A percentile compares a stretch with the other conserved stretches of the same genome.
These are phyloP conservation scores for Ciborinia camelliae DNA, from an alignment of 2,329 filamentous ascomycete genomes.

Conservation along the genomic window DNA sequence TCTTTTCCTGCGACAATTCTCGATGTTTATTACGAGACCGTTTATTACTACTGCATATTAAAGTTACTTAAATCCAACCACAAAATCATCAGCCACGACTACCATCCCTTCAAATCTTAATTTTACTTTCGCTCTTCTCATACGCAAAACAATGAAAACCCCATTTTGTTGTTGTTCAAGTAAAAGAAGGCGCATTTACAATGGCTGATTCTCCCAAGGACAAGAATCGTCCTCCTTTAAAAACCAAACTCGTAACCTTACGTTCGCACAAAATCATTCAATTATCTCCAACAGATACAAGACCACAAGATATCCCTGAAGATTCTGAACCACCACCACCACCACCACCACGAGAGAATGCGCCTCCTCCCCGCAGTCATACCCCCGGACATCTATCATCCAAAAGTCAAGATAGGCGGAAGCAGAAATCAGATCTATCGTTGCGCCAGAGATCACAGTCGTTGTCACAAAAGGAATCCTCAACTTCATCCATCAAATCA, in stretches of 20 bases:
- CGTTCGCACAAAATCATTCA: constrained; percentile 53
- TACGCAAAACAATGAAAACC: constrained; percentile 17
- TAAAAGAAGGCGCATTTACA: constrained; percentile 30
- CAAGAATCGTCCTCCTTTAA: constrained; percentile 39
- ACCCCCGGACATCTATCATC: constrained; percentile 59
- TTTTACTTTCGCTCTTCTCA: constrained; percentile 2
- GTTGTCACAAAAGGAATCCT: constrained; percentile 33
- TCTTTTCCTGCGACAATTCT: constrained; percentile 12
- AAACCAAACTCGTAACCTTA: constrained; percentile 47
- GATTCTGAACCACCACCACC: constrained; percentile 38
- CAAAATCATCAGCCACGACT: constrained; percentile 17
- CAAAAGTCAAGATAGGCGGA: constrained; percentile 46
- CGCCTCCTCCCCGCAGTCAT: constrained; percentile 51
- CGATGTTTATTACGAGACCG: too few relatives aligned
- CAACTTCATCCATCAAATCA: constrained; percentile 28
- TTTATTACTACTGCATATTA: constrained; percentile 19
- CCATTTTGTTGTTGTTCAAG: constrained; percentile 22
- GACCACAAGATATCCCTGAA: constrained; percentile 39
- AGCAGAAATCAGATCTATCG: constrained; percentile 34
- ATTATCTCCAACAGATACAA: constrained; percentile 39
- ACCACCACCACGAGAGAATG: constrained; percentile 27
- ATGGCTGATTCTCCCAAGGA: constrained; percentile 37
- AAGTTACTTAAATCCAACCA: constrained; percentile 14
- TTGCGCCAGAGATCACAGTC: constrained; percentile 38
- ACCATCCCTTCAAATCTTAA: constrained; percentile 6